phyloP scores from a whole-genome alignment of 2,329 filamentous ascomycete genomes.

The Amauroascus verrucosus region DNA sequence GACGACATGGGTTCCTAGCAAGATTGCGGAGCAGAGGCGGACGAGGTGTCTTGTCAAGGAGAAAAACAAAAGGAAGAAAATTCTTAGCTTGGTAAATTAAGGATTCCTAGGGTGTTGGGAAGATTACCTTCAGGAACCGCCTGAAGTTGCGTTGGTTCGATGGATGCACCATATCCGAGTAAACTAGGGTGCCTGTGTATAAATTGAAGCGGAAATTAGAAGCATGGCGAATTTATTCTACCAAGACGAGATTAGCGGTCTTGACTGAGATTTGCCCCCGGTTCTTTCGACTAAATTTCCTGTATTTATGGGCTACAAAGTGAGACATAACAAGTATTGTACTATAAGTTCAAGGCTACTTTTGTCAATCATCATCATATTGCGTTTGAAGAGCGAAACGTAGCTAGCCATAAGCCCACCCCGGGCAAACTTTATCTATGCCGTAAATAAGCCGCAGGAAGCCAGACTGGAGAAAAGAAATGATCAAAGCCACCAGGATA shows the following conservation, averaged over 20 bases:
- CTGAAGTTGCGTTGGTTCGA: not conserved
- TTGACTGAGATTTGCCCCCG: not conserved
- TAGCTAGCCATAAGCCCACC: slow-evolving; percentile 9
- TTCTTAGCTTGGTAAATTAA: slow-evolving; percentile 41
- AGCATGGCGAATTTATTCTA: not conserved
- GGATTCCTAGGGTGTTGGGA: not conserved
- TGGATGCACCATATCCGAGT: not conserved
- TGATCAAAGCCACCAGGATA: not conserved
- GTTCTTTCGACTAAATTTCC: not conserved
- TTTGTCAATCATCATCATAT: slow-evolving; percentile 8
- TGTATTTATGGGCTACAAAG: not conserved
- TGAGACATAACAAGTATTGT: not conserved
- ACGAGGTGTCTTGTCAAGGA: slow-evolving; percentile 44
- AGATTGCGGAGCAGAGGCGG: slow-evolving; percentile 45
- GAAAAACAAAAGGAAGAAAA: slow-evolving; percentile 45
- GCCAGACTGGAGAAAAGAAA: not conserved
- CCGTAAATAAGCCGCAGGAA: slow-evolving; percentile 7
- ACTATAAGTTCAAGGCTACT: slow-evolving; percentile 1
- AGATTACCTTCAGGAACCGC: not conserved
- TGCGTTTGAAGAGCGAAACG: slow-evolving; percentile 6
- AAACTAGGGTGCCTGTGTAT: too few relatives aligned
- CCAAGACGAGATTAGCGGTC: too few relatives aligned
- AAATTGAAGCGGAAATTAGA: too few relatives aligned
- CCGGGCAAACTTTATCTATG: slow-evolving; percentile 7
- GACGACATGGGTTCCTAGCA: slow-evolving; percentile 50